These are phyloP conservation scores for Candida patagonica DNA, from an alignment of 805 yeast species.

Conservation along the genomic window DNA sequence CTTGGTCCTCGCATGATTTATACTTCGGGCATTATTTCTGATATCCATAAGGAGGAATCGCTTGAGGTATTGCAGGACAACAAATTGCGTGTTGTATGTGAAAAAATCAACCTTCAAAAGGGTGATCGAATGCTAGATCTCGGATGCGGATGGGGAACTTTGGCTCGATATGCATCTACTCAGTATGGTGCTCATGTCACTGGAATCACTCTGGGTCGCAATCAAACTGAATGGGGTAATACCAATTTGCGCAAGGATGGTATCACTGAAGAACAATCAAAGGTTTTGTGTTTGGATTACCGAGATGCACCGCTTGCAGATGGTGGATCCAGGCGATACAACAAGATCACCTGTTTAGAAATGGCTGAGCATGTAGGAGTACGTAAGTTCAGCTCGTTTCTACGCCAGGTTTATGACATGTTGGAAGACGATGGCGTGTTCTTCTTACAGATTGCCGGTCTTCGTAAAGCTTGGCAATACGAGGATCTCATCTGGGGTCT, in stretches of 20 bases:
- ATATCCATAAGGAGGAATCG: conserved; percentile 61
- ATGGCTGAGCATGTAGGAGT: conserved; percentile 97
- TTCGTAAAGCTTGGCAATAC: conserved; percentile 89
- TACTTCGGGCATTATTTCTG: conserved; percentile 77
- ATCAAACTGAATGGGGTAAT: conserved; percentile 88
- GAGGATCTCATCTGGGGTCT: conserved; percentile 92
- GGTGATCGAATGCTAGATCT: conserved; percentile 75
- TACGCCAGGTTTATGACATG: conserved; percentile 74
- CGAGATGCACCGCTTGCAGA: conserved; percentile 78
- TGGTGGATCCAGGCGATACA: conserved; percentile 45
- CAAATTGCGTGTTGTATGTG: conserved; percentile 79
- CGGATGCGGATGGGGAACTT: conserved; percentile 96
- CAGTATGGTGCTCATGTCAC: conserved; percentile 80
- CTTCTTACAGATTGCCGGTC: conserved; percentile 81
- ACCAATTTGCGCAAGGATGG: conserved; percentile 59
- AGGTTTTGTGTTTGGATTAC: conserved; percentile 75
- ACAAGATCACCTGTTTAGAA: conserved; percentile 84
- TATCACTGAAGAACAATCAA: conserved; percentile 56
- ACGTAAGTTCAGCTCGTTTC: conserved; percentile 66
- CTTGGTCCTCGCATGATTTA: conserved; percentile 91
- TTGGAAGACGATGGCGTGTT: conserved; percentile 87
- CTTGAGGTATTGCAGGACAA: conserved; percentile 73
- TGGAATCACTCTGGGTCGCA: conserved; percentile 81
- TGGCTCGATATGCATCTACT: conserved; percentile 74
- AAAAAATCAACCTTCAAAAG: conserved; percentile 62